Percentiles rank a stretch among this genome's conserved stretches.
These are phyloP conservation scores for Ophiostoma montium DNA, from an alignment of 2,329 filamentous ascomycete species.

Conservation along the genomic window DNA sequence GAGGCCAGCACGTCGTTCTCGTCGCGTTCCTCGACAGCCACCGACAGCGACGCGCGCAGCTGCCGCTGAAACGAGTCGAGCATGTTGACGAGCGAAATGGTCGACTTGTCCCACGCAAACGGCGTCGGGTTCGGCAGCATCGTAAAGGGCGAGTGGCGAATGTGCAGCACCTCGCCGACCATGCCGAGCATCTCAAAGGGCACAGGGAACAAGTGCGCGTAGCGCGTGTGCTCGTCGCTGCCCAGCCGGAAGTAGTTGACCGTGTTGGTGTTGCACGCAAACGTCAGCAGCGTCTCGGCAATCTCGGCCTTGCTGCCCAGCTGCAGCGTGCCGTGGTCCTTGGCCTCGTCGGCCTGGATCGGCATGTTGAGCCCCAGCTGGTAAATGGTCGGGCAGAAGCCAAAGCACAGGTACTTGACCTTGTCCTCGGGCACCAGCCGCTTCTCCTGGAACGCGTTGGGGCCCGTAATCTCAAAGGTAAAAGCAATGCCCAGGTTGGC, in stretches of 20 bases:
- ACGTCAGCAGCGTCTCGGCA: slow-evolving; percentile 35
- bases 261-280: slow-evolving; percentile 40
- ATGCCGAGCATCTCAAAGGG: slow-evolving; percentile 45
- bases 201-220: slow-evolving; percentile 37
- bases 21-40: background rate
- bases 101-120: slow-evolving; percentile 36
- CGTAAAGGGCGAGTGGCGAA: slow-evolving; percentile 34
- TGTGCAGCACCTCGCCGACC: slow-evolving; percentile 36
- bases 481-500: slow-evolving; percentile 40
- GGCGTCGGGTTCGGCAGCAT: slow-evolving; percentile 43
- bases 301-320: slow-evolving; percentile 35
- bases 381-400: slow-evolving; percentile 41
- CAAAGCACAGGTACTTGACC: slow-evolving; percentile 42
- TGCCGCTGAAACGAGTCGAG: slow-evolving; percentile 16
- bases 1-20: background rate
- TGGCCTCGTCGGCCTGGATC: slow-evolving; percentile 26
- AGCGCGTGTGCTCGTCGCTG: slow-evolving; percentile 22
- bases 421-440: slow-evolving; percentile 38
- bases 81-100: slow-evolving; percentile 29
- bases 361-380: slow-evolving; percentile 17
- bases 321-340: slow-evolving; percentile 30
- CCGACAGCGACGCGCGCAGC: background rate
- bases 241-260: slow-evolving; percentile 28
- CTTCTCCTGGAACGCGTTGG: slow-evolving; percentile 32
- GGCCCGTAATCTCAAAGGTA: slow-evolving; percentile 35